phyloP scores from a whole-genome alignment of 768 basidiomycete genomes.

The Lactarius hengduanensis region DNA sequence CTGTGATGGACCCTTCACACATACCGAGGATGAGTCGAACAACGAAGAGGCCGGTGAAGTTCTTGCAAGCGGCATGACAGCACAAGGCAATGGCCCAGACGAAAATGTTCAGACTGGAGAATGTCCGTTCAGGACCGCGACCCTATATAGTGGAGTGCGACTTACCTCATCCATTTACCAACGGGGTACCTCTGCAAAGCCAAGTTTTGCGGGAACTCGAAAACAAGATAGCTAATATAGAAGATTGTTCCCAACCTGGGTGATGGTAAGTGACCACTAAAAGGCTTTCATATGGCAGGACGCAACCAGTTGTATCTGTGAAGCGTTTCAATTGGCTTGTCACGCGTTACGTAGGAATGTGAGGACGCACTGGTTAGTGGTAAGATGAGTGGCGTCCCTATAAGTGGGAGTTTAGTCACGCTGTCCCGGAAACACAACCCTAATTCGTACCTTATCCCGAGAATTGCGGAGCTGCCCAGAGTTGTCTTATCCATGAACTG shows the following conservation, averaged over 20 bases:
- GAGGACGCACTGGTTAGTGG: slow-evolving; percentile 56
- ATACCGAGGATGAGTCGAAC: slow-evolving; percentile 66
- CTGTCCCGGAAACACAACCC: not conserved
- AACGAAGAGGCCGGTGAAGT: slow-evolving; percentile 62
- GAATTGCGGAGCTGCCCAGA: slow-evolving; percentile 61
- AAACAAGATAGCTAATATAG: slow-evolving; percentile 66
- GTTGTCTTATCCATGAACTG: slow-evolving; percentile 81
- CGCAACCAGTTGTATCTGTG: slow-evolving; percentile 63
- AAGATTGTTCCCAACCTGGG: slow-evolving; percentile 73
- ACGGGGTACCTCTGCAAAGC: slow-evolving; percentile 72
- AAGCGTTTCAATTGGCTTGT: not conserved
- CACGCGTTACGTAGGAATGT: not conserved
- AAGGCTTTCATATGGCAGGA: not conserved
- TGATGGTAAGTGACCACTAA: not conserved
- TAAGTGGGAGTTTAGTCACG: slow-evolving; percentile 12
- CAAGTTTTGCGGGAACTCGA: slow-evolving; percentile 75
- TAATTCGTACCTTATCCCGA: slow-evolving; percentile 59
- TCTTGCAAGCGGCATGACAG: slow-evolving; percentile 67
- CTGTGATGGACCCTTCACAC: slow-evolving; percentile 71
- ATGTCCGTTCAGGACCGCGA: not conserved
- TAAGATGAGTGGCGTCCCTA: slow-evolving; percentile 59
- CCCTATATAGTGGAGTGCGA: not conserved
- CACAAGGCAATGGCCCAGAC: slow-evolving; percentile 62
- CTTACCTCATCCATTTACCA: slow-evolving; percentile 77
- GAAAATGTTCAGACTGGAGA: slow-evolving; percentile 57